Conservation (phyloP, 345 rosid species). For the Brassica incana region DNA sequence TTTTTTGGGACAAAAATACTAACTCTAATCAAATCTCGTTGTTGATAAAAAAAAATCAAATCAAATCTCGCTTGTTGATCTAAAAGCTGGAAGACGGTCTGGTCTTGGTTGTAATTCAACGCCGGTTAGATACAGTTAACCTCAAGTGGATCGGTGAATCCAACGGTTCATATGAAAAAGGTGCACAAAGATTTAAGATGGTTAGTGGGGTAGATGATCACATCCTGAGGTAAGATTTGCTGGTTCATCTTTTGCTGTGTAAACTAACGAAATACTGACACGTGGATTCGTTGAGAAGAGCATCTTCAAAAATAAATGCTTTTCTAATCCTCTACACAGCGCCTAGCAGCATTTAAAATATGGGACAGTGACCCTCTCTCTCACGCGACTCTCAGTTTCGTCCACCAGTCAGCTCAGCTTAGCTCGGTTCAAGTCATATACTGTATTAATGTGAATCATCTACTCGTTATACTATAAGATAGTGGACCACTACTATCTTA, state of each 20-base stretch:
- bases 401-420: conserved; percentile 6
- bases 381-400: background rate
- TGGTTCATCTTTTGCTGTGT: conserved; percentile 25
- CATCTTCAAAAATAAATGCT: conserved; percentile 41
- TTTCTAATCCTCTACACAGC: conserved; percentile 43
- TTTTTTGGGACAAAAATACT: no score
- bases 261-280: background rate
- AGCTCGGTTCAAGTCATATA: conserved; percentile 8
- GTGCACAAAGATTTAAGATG: background rate
- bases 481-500: background rate
- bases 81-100: background rate
- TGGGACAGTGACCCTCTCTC: conserved; percentile 32
- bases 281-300: conserved; percentile 36
- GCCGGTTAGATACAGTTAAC: conserved; percentile 16
- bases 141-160: conserved; percentile 19
- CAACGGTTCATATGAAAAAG: conserved; percentile 13
- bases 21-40: conserved; percentile 12
- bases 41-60: background rate
- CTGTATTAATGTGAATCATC: background rate
- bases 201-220: conserved; percentile 10
- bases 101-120: background rate
- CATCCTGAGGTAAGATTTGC: conserved; percentile 18
- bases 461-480: background rate
- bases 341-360: conserved; percentile 30
- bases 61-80: background rate